phyloP scores from a whole-genome alignment of 1,284 basidiomycete genomes.

The Leccinum cinnamomeum region DNA sequence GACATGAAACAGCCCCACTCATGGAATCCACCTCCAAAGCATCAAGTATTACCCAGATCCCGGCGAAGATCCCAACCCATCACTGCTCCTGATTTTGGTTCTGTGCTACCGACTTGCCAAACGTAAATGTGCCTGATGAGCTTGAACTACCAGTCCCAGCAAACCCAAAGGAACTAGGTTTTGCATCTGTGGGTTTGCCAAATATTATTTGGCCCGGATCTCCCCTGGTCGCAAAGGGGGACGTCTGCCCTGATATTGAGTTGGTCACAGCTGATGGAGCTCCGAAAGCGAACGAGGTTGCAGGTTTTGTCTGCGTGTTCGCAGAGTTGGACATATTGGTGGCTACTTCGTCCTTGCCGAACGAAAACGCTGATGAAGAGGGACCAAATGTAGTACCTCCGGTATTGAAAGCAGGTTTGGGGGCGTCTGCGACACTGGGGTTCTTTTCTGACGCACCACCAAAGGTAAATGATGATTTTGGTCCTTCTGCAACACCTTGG shows the following conservation, averaged over 20 bases:
- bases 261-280: constrained; percentile 10
- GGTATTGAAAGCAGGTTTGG: neutral
- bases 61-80: constrained; percentile 2
- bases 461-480: constrained; percentile 9
- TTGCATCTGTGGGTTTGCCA: constrained; percentile 23
- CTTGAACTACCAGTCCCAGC: constrained; percentile 18
- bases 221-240: constrained; percentile 2
- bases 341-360: constrained; percentile 24
- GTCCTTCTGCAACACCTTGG: constrained; percentile 3
- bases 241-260: constrained; percentile 18
- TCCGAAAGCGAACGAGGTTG: constrained; percentile 23
- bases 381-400: constrained; percentile 12
- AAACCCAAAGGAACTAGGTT: constrained; percentile 38
- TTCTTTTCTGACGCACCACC: constrained; percentile 3
- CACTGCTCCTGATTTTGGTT: constrained; percentile 37
- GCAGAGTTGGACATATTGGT: constrained; percentile 10
- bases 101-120: constrained; percentile 28
- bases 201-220: constrained; percentile 21
- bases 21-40: neutral
- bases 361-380: constrained; percentile 18
- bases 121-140: constrained; percentile 23
- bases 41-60: neutral
- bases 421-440: neutral
- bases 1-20: neutral
- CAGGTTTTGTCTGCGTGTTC: constrained; percentile 15